Percentiles rank a stretch among this genome's conserved stretches.
Conservation (phyloP, 345 rosid genomes). For the Trapa bicornis region DNA sequence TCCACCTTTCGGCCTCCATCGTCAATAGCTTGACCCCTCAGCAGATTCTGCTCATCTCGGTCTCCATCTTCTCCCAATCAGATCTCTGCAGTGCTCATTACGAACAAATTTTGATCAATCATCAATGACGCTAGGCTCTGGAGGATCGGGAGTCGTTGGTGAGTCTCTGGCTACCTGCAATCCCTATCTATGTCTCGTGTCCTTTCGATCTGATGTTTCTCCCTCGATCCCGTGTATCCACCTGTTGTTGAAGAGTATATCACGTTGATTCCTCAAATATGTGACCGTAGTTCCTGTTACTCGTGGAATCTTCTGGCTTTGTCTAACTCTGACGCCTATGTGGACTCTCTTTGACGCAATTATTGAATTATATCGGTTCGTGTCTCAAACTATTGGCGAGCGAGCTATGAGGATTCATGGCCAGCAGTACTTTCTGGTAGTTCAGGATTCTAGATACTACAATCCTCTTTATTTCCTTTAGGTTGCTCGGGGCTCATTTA, state of each 20-base stretch:
- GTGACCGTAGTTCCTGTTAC: background rate
- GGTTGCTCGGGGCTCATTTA: background rate
- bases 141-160: conserved; percentile 11
- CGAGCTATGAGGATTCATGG: background rate
- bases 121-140: conserved; percentile 10
- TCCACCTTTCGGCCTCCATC: background rate
- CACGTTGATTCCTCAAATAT: background rate
- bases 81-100: background rate
- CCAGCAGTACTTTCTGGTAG: background rate
- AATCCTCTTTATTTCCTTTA: background rate
- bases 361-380: background rate
- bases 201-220: background rate
- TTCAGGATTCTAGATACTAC: too few species aligned
- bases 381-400: background rate
- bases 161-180: background rate
- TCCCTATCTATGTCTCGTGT: background rate
- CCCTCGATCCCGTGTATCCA: background rate
- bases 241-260: background rate
- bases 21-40: background rate
- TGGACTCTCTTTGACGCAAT: background rate
- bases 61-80: background rate
- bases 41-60: background rate
- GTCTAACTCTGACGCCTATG: background rate
- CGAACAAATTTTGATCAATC: background rate
- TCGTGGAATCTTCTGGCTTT: background rate